Base-by-base conservation (phyloP, 2,329 filamentous ascomycete genomes). In the Coniella lustricola region DNA sequence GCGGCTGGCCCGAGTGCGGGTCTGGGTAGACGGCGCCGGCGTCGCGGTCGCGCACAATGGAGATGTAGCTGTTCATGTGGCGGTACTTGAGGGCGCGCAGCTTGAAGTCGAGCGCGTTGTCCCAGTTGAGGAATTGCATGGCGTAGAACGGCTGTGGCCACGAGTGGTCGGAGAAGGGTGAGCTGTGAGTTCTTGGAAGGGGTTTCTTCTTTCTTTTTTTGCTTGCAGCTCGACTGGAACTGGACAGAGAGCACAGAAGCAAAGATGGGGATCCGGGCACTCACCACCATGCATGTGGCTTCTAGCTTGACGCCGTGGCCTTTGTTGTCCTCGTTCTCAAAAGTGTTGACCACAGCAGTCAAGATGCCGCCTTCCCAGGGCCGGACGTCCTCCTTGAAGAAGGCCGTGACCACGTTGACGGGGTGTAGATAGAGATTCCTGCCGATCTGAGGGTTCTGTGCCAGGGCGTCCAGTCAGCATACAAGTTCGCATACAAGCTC, bases 291-390 rank as follows among this genome's bases (percentile, higher is more conserved):
- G 56, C 75, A 76, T 1, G 79, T 76, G 7, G 81, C 74, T 70
- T 95, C 87, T 29, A 95, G 70, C 64, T 91, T 94, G 41, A 75
- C 73, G 20, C 90, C 89, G 55, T 95, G 87, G 44, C 88, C 87
- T 38, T 81, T 73, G 1, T 78, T 77, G 61, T 94, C 87, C 0
- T 87, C 71, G 54, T 95, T 84, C 55, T 93, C 86, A 57, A 89
- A 87, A 44, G 86, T 80, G 35, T 74, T 77, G 51, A 86, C 82
- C n/a, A 89, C 81, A 1, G 80, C 76, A 0, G 89, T 95, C 48
- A 95, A 76, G 55, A 90, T 89, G 1, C 79, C 75, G n/a, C 71
- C 72, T 64, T 81, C 79, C 82, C 81, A 86, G 1, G 79, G 79
- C 12, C 73, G 74, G 25, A 82, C 73, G 37, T 84, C 80, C 50